Conservation (phyloP, 495 filamentous ascomycete species). For the Hamigera avellanea region DNA sequence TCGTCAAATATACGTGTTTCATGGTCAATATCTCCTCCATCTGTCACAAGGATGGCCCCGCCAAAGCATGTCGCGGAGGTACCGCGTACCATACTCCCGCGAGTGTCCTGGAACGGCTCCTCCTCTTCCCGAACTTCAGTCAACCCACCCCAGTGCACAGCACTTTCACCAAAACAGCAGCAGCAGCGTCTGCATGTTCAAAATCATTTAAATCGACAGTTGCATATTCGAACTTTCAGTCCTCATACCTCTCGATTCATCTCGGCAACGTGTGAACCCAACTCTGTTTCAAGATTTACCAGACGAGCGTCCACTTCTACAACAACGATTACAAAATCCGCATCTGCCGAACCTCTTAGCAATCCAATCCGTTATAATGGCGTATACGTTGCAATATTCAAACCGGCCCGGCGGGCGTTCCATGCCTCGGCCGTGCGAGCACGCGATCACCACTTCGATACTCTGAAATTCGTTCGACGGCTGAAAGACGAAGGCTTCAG, state of each 20-base stretch:
- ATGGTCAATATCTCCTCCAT: no score
- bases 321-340: conserved; percentile 14
- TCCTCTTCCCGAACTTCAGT: conserved; percentile 25
- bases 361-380: conserved; percentile 34
- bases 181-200: conserved; percentile 12
- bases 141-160: conserved; percentile 17
- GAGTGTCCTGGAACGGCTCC: conserved; percentile 32
- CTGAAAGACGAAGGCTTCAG: conserved; percentile 87
- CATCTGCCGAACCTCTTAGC: conserved; percentile 10
- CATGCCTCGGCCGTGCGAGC: conserved; percentile 48
- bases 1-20: no score
- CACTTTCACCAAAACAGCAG: conserved; percentile 14
- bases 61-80: conserved; percentile 28
- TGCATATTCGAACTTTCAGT: conserved; percentile 6
- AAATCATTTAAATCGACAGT: conserved; percentile 14
- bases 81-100: conserved; percentile 30
- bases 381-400: conserved; percentile 33
- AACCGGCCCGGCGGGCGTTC: conserved; percentile 45
- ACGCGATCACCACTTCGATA: conserved; percentile 95
- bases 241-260: conserved; percentile 11
- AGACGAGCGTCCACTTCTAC: not conserved
- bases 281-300: conserved; percentile 3
- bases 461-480: conserved; percentile 88
- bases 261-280: conserved; percentile 9
- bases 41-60: conserved; percentile 15